Evolutionary conservation across 495 filamentous ascomycete genomes (phyloP), one percentile per base, ranked within the genome.

Genomic region (Podospora anserina): DNA sequence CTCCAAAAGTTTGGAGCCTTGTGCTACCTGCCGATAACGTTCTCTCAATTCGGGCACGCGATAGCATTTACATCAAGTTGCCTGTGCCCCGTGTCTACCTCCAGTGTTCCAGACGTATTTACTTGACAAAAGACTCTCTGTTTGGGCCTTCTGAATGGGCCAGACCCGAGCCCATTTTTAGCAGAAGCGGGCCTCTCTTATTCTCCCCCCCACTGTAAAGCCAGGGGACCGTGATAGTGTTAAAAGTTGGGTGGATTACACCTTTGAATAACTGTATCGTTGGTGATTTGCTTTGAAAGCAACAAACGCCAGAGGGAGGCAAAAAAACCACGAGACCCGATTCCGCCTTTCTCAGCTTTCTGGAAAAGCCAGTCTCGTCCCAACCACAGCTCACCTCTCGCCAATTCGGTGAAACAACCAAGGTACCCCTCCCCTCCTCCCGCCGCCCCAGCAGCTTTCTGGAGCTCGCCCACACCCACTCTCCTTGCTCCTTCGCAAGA

Each of bases 401-500:
- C n/a, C 23, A 57, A 54, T 27, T 54, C 65, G 55, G 30, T 62
- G 55, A 53, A 70, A 61, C 60, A 67, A 49, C 39, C 39, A 49
- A 49, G 39, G 39, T 49, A 49, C 67, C 67, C 69, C 65, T 64
- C 61, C 27, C 44, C 64, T 28, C 60, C 61, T 28, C 60, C 61
- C 61, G 67, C 63, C 55, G 55, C 54, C 63, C 54, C 67, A 58
- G 56, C 67, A 58, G 39, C 56, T 56, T 67, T 69, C 67, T 67
- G 65, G 65, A 70, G 66, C 71, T 70, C 26, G 39, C 39, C 39
- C 59, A 15, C 59, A 61, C 68, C 66, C 62, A 32, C 60, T 32
- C 20, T 28, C 61, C 20, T 28, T 55, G 39, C 20, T 61, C 63
- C 34, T 59, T 18, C 34, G 23, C 59, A 61, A 30, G n/a, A 18